Conservation (phyloP, 2,329 filamentous ascomycete genomes). For the Plectosphaerella plurivora region DNA sequence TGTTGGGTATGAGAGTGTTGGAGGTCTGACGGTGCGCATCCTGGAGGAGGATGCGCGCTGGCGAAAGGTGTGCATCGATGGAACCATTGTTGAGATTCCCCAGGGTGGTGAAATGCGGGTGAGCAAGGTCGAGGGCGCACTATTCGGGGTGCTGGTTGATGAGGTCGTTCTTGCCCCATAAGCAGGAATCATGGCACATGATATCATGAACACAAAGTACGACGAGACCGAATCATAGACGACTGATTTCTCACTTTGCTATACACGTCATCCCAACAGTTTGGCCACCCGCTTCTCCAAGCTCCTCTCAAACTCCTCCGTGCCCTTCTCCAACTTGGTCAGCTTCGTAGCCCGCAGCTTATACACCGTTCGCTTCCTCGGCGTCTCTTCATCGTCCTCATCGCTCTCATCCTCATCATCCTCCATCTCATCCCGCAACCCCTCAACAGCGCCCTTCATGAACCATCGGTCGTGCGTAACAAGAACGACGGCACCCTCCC, state of each 20-base stretch:
- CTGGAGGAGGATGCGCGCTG: slow-evolving; percentile 66
- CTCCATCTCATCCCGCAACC: slow-evolving; percentile 36
- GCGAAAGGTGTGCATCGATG: slow-evolving; percentile 88
- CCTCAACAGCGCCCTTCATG: slow-evolving; percentile 68
- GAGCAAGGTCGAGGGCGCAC: slow-evolving; percentile 35
- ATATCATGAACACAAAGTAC: too few relatives aligned
- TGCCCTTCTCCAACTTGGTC: slow-evolving; percentile 51
- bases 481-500: slow-evolving; percentile 70
- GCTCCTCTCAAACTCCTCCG: slow-evolving; percentile 60
- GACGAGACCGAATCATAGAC: too few relatives aligned
- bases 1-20: slow-evolving; percentile 69
- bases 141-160: slow-evolving; percentile 41
- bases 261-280: slow-evolving; percentile 21
- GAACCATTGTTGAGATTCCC: slow-evolving; percentile 74
- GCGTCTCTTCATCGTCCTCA: slow-evolving; percentile 34
- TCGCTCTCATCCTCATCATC: slow-evolving; percentile 34
- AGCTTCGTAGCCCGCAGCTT: slow-evolving; percentile 55
- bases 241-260: too few relatives aligned
- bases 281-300: slow-evolving; percentile 55
- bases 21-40: slow-evolving; percentile 63
- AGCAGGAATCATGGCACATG: too few relatives aligned
- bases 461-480: slow-evolving; percentile 84
- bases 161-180: background rate
- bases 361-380: slow-evolving; percentile 52
- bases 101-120: slow-evolving; percentile 68